Evolutionary conservation across 345 rosid species (phyloP), one percentile per base, ranked within the genome.

Genomic region (Gossypium raimondii): DNA sequence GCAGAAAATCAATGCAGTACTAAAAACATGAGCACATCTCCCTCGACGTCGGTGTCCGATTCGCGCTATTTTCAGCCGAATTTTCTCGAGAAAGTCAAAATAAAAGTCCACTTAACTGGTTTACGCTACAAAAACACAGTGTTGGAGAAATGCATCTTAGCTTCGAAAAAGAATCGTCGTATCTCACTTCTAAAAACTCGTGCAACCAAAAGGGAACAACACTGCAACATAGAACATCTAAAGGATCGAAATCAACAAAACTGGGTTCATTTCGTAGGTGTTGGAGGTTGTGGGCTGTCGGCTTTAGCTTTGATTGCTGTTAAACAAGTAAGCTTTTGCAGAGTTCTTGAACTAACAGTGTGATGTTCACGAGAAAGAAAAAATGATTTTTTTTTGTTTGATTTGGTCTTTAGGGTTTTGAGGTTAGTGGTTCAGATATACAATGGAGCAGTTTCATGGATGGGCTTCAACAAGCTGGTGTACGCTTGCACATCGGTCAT

Each of bases 231-330:
- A 51, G 44, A 25, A 27, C 22, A 75, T 53, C 58, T 55, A 11
- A 75, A 75, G 71, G 1, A 41, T 55, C 34, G 14, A 56, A 70
- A 76, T 8, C 60, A 55, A 17, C 76, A 73, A 7, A 58, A 63
- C 3, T 83, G 83, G 83, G 55, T 77, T 72, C 85, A 77, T 78
- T 80, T 83, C 52, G 81, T 72, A 14, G 83, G 85, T n/a, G 29
- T 83, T 58, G 83, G 85, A 67, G 83, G 83, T 58, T 67, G 73
- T 52, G 83, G 81, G 11, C 34, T 80, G 70, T 82, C 85, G 27
- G 83, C 81, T 27, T 77, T 82, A 20, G 83, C 83, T 27, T 72
- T 60, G 70, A 77, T 82, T 51, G 79, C 85, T 72, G 60, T 80
- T 34, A 80, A 80, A 73, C 81, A 75, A 61, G 85, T 77, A 67